Evolutionary conservation across 2,329 filamentous ascomycete genomes (phyloP), one percentile per base, ranked within the genome.

Genomic region (Penicillium thymicola): DNA sequence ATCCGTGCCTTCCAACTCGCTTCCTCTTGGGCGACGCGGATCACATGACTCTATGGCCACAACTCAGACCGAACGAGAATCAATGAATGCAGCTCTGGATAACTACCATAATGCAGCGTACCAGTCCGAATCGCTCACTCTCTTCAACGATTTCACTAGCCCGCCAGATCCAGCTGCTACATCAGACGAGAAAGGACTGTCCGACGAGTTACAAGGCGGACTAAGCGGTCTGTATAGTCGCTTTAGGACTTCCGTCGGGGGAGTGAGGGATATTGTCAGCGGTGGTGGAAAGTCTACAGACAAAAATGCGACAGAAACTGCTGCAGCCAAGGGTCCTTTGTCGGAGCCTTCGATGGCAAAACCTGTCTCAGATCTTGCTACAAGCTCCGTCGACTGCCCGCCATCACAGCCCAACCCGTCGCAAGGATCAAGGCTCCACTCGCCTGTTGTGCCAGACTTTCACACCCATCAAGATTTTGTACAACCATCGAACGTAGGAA

Each of bases 81-180:
- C 89, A 55, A 81, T 93, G 37, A 85, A 89, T 34, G 85, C 90
- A 60, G 84, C 88, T 18, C 85, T 97, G 59, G 89, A 96, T 74
- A 87, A 90, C 66, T 96, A 97, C 64, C 93, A 97, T 74, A 91
- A 81, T 49, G 87, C 89, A 6, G 92, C 92, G n/a, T 95, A 89
- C 68, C 89, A 90, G 70, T 89, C 89, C 34, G 89, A 89, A 60
- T 85, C 86, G 34, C 81, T 97, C 46, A 97, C 93, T 2, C 95
- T 92, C 9, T 97, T 97, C 76, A 95, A 95, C 75, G 92, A 97
- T 69, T 92, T 96, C 67, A 89, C 89, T 7, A 72, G 69, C 51
- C 77, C 76, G 0, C 82, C 88, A 1, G 86, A 87, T 5, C 86
- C 89, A 2, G 79, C 82, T 1, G 76, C 84, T 1, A 78, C 82